Base-by-base conservation (phyloP, 805 yeast species). In the Starmerella bacillaris region DNA sequence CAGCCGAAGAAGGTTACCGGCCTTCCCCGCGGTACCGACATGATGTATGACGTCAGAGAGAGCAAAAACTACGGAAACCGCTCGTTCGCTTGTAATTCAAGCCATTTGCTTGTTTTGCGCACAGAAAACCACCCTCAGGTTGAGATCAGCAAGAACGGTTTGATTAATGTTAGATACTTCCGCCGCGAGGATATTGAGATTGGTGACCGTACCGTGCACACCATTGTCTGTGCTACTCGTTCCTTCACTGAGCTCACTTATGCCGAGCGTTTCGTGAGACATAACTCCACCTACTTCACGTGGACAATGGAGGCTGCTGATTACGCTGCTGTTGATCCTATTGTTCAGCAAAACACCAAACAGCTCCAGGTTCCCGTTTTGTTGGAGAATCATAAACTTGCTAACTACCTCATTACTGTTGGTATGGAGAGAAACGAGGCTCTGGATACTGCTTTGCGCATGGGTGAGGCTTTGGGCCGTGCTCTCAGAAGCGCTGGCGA, bases 261-360 rank as follows among this genome's bases (percentile, higher is more conserved):
- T 27, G 9, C n/a, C 48, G 50, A 36, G 26, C 24, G 39, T n/a
- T 44, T 47, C 20, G 58, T 57, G 19, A 42, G 43, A 34, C 36
- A 37, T 14, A 41, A 40, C 35, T 47, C 57, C 34, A 36, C 28
- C 20, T 37, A 45, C 20, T 39, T 63, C 27, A 52, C 57, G 22
- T 65, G 64, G 63, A 50, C 51, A 35, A 33, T 61, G 27, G 63
- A 63, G 47, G 64, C 64, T 9, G 47, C 56, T 33, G 60, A 63
- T 43, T 47, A 53, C 27, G 45, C 50, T 27, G 36, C 42, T 12
- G 28, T 64, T 15, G 49, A 45, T 21, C 35, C 45, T 14, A 37
- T 45, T 26, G 58, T 59, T 31, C 53, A 58, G 26, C 41, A 42
- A 18, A 46, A 49, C 20, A 51, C 67, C 8, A 41, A 40, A 31